phyloP scores from a whole-genome alignment of 352 stramenopile genomes.

The Phytophthora boehmeriae region DNA sequence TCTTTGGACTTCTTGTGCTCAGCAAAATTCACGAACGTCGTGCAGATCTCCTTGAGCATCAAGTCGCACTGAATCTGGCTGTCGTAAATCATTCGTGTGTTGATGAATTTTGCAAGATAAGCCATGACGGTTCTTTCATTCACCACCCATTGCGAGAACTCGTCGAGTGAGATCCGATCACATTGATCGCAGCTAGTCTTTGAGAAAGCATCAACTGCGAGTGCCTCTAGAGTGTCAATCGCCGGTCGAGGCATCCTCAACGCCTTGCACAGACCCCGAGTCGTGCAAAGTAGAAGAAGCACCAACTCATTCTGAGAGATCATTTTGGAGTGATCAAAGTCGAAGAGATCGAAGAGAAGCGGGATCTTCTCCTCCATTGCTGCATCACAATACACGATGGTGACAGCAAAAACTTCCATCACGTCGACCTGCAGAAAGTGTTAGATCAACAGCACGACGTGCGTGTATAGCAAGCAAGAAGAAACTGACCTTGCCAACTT shows the following conservation, averaged over 20 bases:
- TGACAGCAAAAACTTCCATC: constrained; percentile 77
- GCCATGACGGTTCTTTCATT: constrained; percentile 53
- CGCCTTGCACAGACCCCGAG: constrained; percentile 73
- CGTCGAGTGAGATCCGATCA: constrained; percentile 60
- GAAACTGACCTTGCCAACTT: constrained; percentile 51
- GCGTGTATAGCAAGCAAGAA: not conserved
- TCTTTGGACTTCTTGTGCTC: constrained; percentile 1
- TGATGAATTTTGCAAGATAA: constrained; percentile 68
- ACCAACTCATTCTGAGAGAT: constrained; percentile 74
- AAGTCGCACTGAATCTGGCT: constrained; percentile 70
- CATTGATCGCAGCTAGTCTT: constrained; percentile 63
- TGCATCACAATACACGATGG: constrained; percentile 77
- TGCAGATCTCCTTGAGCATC: constrained; percentile 57
- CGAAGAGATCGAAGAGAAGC: constrained; percentile 80
- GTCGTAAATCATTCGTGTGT: constrained; percentile 69
- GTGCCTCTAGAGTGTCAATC: constrained; percentile 53
- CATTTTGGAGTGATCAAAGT: constrained; percentile 76
- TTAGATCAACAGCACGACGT: constrained; percentile 1
- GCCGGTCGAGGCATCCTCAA: constrained; percentile 60
- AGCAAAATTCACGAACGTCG: constrained; percentile 51
- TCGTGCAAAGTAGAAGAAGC: constrained; percentile 75
- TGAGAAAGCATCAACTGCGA: constrained; percentile 55
- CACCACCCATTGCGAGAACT: constrained; percentile 65
- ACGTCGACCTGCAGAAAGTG: constrained; percentile 56
- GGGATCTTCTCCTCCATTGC: constrained; percentile 70